Evolutionary conservation across 2,329 filamentous ascomycete genomes (phyloP).

Genomic region (Fusarium caatingaense): DNA sequence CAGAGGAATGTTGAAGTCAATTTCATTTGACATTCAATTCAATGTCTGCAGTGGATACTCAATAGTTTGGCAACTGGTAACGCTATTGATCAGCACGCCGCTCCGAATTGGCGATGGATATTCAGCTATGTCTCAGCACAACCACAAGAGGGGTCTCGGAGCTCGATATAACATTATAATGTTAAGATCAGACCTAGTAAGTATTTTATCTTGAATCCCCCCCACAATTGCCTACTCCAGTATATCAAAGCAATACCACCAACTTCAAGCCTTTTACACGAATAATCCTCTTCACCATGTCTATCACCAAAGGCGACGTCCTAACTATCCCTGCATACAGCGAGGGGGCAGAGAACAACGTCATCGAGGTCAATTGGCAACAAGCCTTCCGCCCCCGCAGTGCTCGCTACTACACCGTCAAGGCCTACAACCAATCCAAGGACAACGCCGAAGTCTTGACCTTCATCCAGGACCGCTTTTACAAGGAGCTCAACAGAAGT

Average conservation of each 20-base stretch:
- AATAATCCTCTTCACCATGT: slow-evolving; percentile 14
- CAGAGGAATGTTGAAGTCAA: neutral
- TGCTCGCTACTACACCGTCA: slow-evolving; percentile 31
- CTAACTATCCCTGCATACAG: slow-evolving; percentile 26
- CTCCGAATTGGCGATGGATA: neutral
- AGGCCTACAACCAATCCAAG: slow-evolving; percentile 28
- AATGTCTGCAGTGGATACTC: neutral
- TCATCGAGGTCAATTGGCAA: slow-evolving; percentile 23
- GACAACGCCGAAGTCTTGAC: slow-evolving; percentile 19
- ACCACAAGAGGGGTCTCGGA: rapidly evolving
- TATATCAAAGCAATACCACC: neutral
- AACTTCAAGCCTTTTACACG: no score
- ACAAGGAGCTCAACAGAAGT: slow-evolving; percentile 11
- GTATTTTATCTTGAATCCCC: no score
- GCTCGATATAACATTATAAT: no score
- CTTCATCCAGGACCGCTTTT: slow-evolving; percentile 29
- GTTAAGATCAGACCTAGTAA: no score
- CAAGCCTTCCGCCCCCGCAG: slow-evolving; percentile 20
- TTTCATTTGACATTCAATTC: rapidly evolving
- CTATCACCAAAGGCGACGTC: slow-evolving; percentile 7
- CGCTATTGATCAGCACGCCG: neutral
- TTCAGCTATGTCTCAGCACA: neutral
- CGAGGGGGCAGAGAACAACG: slow-evolving; percentile 16
- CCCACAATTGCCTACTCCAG: no score
- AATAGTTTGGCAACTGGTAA: rapidly evolving